Conservation (phyloP, 2,329 filamentous ascomycete species). For the Ustulina deusta region DNA sequence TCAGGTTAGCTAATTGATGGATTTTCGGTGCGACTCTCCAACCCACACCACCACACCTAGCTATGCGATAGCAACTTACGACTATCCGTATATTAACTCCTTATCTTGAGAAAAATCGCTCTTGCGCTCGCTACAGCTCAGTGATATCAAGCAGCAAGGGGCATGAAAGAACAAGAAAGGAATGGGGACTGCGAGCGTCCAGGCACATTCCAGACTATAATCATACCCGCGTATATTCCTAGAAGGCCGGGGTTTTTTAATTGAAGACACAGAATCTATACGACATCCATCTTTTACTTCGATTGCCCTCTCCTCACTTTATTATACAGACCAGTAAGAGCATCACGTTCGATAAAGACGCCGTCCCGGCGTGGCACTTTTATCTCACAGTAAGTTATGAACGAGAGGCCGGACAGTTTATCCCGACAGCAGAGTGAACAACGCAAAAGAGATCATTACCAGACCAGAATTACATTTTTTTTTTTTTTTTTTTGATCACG, state of each 20-base stretch:
- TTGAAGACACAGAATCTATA: background rate
- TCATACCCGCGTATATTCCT: background rate
- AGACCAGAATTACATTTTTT: no score
- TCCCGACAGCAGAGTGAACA: no score
- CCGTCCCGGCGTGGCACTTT: no score
- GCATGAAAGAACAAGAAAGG: background rate
- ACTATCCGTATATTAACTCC: background rate
- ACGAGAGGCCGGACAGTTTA: no score
- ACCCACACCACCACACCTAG: slow-evolving; percentile 4
- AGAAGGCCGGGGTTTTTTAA: no score
- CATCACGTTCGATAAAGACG: no score
- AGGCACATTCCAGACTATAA: background rate
- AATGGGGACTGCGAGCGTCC: background rate
- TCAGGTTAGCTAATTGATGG: slow-evolving; percentile 10
- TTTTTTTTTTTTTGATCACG: no score
- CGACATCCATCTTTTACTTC: background rate
- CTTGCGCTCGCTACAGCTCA: background rate
- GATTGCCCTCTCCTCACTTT: background rate
- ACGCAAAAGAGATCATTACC: no score
- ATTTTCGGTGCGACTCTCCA: slow-evolving; percentile 11
- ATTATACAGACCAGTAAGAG: background rate
- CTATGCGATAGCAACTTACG: background rate
- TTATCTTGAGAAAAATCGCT: background rate
- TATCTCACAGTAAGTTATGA: no score
- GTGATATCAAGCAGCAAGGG: background rate